Evolutionary conservation across 805 yeast species (phyloP).

Genomic region (Sugiyamaella marilandica): DNA sequence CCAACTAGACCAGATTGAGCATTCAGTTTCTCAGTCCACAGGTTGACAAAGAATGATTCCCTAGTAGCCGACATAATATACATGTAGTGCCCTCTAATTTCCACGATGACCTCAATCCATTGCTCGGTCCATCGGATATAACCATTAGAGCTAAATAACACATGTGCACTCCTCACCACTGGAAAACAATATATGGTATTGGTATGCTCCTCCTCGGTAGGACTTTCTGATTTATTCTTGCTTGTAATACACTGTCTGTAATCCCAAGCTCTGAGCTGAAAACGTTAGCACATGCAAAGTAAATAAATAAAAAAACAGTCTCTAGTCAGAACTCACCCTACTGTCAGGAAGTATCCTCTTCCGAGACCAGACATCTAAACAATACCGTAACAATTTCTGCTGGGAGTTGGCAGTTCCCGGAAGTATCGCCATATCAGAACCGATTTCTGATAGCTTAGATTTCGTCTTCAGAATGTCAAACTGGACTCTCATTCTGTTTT

Average conservation of each 20-base stretch:
- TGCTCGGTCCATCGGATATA: background rate
- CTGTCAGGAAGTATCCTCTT: background rate
- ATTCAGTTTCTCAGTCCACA: background rate
- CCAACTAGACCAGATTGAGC: background rate
- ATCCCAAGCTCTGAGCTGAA: background rate
- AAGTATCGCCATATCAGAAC: background rate
- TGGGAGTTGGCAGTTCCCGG: background rate
- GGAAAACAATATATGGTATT: too few relatives aligned
- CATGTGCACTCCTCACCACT: too few relatives aligned
- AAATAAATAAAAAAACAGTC: background rate
- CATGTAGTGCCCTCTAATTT: background rate
- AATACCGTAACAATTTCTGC: background rate
- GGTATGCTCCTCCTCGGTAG: too few relatives aligned
- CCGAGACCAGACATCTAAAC: background rate
- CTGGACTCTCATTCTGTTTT: conserved; percentile 1
- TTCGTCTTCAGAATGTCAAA: background rate
- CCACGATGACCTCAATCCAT: background rate
- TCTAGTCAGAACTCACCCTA: background rate
- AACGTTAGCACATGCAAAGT: background rate
- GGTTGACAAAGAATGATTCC: background rate
- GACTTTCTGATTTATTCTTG: too few relatives aligned
- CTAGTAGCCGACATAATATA: background rate
- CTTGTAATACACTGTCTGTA: background rate
- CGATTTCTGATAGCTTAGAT: background rate
- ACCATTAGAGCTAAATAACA: background rate